These are phyloP conservation scores for Termitomyces sp. DNA, from an alignment of 768 basidiomycete species.

Conservation along the genomic window DNA sequence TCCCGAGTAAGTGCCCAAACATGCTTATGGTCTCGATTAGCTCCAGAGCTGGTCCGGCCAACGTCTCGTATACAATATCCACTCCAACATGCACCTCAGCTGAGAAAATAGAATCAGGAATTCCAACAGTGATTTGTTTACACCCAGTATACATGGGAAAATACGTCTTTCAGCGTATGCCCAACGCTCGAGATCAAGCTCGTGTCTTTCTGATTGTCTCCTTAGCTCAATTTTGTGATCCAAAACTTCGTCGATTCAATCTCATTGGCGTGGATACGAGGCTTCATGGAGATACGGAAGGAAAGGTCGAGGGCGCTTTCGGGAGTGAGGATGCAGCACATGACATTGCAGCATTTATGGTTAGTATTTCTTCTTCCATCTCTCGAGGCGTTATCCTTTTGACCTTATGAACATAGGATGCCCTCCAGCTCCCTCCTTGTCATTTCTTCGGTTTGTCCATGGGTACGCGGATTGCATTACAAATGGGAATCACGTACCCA, in stretches of 20 bases:
- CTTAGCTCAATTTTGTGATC: conserved; percentile 10
- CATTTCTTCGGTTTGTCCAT: conserved; percentile 33
- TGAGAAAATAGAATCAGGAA: conserved; percentile 20
- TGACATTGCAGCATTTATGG: conserved; percentile 32
- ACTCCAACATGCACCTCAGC: conserved; percentile 27
- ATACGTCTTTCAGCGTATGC: conserved; percentile 27
- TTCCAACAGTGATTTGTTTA: conserved; percentile 30
- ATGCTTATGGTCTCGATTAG: conserved; percentile 28
- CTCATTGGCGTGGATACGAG: conserved; percentile 28
- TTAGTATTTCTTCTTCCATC: conserved; percentile 14
- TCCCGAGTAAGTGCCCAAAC: neutral
- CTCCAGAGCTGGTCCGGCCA: conserved; percentile 21
- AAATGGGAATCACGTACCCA: conserved; percentile 27
- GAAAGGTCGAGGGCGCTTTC: conserved; percentile 20
- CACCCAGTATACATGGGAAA: conserved; percentile 30
- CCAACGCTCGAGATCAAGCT: neutral
- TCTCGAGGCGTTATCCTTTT: neutral
- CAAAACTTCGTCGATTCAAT: conserved; percentile 30
- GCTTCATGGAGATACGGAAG: conserved; percentile 27
- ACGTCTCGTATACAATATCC: conserved; percentile 30
- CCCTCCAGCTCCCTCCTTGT: conserved; percentile 30
- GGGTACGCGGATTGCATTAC: conserved; percentile 29
- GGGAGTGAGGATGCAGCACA: conserved; percentile 25
- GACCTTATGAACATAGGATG: conserved; percentile 21
- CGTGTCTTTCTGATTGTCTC: neutral